Evolutionary conservation across 208 protist species (phyloP).

Genomic region (Porcisia deanei): DNA sequence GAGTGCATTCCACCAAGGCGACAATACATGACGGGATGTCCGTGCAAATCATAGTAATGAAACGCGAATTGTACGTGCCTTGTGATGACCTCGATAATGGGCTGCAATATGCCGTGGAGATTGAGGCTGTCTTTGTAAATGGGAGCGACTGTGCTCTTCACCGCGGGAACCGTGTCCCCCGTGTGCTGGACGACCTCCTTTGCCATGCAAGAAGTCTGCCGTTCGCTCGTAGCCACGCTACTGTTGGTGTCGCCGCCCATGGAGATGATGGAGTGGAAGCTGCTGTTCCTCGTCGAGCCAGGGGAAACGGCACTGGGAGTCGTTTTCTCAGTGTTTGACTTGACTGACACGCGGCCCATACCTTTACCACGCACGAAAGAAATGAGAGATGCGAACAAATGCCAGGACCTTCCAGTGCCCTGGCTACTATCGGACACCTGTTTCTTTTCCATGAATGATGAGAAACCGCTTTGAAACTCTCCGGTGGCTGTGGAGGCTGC

Average conservation of each 20-base stretch:
- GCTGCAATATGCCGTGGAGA: constrained; percentile 53
- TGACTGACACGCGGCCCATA: background rate
- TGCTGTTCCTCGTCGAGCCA: background rate
- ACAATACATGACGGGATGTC: constrained; percentile 68
- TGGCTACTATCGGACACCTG: background rate
- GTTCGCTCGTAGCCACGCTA: background rate
- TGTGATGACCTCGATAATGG: constrained; percentile 48
- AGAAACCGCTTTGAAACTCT: too few species aligned
- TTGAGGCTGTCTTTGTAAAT: constrained; percentile 37
- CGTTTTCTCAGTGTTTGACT: background rate
- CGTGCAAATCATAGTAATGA: constrained; percentile 74
- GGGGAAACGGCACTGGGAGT: background rate
- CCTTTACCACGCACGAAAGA: constrained; percentile 2
- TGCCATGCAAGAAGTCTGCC: background rate
- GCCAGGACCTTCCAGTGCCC: background rate
- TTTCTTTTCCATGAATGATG: background rate
- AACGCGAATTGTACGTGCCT: constrained; percentile 48
- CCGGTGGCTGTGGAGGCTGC: background rate
- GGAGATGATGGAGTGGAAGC: background rate
- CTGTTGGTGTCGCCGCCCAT: constrained; percentile 7
- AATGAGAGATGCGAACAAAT: constrained; percentile 13
- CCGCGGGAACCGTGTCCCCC: constrained; percentile 9
- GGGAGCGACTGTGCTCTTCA: constrained; percentile 6
- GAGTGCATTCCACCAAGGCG: constrained; percentile 33
- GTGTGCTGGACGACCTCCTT: constrained; percentile 28